Percentiles rank a stretch among this genome's conserved stretches.
Evolutionary conservation across 495 filamentous ascomycete genomes (phyloP).

Genomic region (Aspergillus baeticus): DNA sequence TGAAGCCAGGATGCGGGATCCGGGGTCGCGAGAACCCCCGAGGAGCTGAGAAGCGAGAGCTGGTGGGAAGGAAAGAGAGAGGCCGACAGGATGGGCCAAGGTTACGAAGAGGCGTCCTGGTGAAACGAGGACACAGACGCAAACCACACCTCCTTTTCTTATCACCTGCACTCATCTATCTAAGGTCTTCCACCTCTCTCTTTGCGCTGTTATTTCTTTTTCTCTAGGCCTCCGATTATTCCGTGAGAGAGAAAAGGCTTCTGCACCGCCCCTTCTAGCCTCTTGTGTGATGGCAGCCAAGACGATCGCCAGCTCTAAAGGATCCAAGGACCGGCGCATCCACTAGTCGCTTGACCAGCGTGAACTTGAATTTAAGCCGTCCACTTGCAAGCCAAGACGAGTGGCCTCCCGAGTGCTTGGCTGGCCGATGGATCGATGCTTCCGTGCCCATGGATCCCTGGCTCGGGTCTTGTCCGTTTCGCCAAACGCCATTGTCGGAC

Average conservation of each 20-base stretch:
- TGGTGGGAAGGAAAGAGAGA: not conserved
- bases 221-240: not conserved
- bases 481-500: conserved; percentile 7
- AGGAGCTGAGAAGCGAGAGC: not conserved
- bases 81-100: not conserved
- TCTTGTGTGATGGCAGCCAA: conserved; percentile 5
- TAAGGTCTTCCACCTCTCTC: not conserved
- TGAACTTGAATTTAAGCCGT: conserved; percentile 6
- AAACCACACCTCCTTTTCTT: conserved; percentile 6
- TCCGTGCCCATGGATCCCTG: conserved; percentile 14
- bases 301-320: conserved; percentile 14
- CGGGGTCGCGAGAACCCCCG: not conserved
- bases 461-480: conserved; percentile 9
- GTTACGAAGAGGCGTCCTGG: conserved; percentile 6
- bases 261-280: conserved; percentile 14
- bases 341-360: conserved; percentile 1
- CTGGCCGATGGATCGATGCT: conserved; percentile 20
- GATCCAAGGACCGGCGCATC: conserved; percentile 13
- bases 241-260: not conserved
- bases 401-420: conserved; percentile 17
- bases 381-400: not conserved
- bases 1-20: not conserved
- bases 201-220: not conserved
- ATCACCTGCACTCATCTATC: not conserved
- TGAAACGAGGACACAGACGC: not conserved